These are phyloP conservation scores for Asterophora lycoperdoides DNA, from an alignment of 768 basidiomycete species.

Conservation along the genomic window DNA sequence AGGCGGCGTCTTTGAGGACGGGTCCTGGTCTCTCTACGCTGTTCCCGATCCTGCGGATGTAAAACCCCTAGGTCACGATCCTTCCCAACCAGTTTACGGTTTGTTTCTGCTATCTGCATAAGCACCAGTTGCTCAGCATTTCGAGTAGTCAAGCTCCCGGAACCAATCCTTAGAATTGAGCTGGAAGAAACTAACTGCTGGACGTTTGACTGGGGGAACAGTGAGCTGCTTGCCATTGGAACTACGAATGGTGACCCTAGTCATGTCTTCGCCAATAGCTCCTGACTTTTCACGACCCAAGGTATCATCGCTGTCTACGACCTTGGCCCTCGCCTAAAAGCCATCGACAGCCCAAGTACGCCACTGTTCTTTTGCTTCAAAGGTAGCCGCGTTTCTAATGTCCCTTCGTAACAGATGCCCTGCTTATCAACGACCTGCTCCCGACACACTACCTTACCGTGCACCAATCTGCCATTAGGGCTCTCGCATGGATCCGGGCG, in stretches of 20 bases:
- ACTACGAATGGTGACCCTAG: slow-evolving; percentile 66
- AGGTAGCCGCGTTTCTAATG: not conserved
- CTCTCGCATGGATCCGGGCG: slow-evolving; percentile 68
- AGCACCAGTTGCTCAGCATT: not conserved
- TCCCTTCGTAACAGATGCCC: slow-evolving; percentile 15
- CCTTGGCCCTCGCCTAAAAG: slow-evolving; percentile 39
- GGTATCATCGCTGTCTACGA: slow-evolving; percentile 58
- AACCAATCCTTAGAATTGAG: slow-evolving; percentile 70
- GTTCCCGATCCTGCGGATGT: slow-evolving; percentile 76
- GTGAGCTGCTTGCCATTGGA: slow-evolving; percentile 76
- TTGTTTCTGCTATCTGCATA: slow-evolving; percentile 15
- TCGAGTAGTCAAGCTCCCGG: slow-evolving; percentile 47
- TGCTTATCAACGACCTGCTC: slow-evolving; percentile 38
- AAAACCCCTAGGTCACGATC: slow-evolving; percentile 22
- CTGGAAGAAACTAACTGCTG: slow-evolving; percentile 73
- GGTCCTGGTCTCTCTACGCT: slow-evolving; percentile 71
- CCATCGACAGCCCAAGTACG: slow-evolving; percentile 29
- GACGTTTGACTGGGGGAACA: slow-evolving; percentile 88
- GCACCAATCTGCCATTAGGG: slow-evolving; percentile 79
- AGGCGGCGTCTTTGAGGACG: slow-evolving; percentile 84
- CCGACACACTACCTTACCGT: slow-evolving; percentile 70
- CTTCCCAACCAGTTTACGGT: slow-evolving; percentile 46
- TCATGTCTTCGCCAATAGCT: slow-evolving; percentile 22
- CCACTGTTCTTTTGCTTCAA: not conserved
- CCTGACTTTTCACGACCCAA: slow-evolving; percentile 74